Evolutionary conservation across 345 rosid species (phyloP).

Genomic region (Populus pruinosa): DNA sequence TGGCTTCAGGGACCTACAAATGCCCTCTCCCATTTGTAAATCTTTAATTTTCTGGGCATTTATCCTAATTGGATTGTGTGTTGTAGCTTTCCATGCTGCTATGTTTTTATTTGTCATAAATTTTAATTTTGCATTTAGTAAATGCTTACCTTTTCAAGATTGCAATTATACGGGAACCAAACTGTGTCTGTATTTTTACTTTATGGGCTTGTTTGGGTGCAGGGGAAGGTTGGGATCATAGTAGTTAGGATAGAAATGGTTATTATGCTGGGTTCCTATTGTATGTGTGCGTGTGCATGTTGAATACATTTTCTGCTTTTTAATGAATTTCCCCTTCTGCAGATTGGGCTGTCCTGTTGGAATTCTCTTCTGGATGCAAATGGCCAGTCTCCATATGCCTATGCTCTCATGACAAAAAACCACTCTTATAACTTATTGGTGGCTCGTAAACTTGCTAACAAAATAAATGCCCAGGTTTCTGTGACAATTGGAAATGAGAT

Average conservation of each 20-base stretch:
- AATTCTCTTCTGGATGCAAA: slow-evolving; percentile 50
- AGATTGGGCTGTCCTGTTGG: slow-evolving; percentile 81
- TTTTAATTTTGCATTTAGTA: neutral
- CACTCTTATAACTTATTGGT: slow-evolving; percentile 64
- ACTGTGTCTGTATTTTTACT: neutral
- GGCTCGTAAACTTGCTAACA: slow-evolving; percentile 60
- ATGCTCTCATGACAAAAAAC: slow-evolving; percentile 60
- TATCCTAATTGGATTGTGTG: neutral
- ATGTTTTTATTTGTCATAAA: neutral
- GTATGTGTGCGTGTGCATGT: neutral
- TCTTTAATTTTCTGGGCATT: neutral
- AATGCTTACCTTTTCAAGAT: neutral
- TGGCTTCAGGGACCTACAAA: neutral
- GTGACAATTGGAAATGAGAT: slow-evolving; percentile 45
- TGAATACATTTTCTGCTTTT: neutral
- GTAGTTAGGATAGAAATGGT: neutral
- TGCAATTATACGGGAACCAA: neutral
- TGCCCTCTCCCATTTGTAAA: neutral
- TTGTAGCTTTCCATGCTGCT: neutral
- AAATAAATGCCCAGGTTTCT: slow-evolving; percentile 66
- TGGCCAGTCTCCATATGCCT: slow-evolving; percentile 59
- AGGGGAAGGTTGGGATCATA: neutral
- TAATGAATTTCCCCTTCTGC: slow-evolving; percentile 1
- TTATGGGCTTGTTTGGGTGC: neutral
- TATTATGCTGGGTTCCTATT: neutral